These are phyloP conservation scores for Syzygium aqueum DNA, from an alignment of 345 rosid species.

Conservation along the genomic window DNA sequence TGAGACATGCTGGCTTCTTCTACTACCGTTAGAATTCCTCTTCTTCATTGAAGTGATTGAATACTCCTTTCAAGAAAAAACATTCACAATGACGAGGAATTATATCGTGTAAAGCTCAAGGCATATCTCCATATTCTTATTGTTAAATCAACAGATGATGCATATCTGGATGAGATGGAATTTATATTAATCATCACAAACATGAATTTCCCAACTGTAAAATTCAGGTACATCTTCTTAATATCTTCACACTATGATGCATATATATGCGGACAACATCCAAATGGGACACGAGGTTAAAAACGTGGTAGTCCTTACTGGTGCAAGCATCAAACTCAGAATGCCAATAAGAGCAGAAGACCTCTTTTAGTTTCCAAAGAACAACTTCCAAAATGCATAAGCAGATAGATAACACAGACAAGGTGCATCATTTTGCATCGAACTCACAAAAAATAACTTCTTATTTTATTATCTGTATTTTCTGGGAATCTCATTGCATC, in stretches of 20 bases:
- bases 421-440: neutral
- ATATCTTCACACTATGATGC: neutral
- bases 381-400: neutral
- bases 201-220: neutral
- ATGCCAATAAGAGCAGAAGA: neutral
- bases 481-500: neutral
- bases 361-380: neutral
- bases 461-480: neutral
- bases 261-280: neutral
- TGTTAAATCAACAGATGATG: neutral
- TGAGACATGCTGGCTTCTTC: constrained; percentile 24
- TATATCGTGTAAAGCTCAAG: neutral
- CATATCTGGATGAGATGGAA: neutral
- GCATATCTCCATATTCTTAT: neutral
- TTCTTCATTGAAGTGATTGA: constrained; percentile 54
- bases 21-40: constrained; percentile 33
- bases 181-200: neutral
- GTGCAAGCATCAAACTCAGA: neutral
- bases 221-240: neutral
- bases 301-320: neutral
- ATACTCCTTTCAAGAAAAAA: constrained; percentile 32
- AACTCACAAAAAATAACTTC: neutral
- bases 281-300: neutral
- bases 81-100: neutral
- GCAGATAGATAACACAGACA: neutral